Evolutionary conservation across 129 eudicot genomes (phyloP).

Genomic region (Pittosporum tobira): DNA sequence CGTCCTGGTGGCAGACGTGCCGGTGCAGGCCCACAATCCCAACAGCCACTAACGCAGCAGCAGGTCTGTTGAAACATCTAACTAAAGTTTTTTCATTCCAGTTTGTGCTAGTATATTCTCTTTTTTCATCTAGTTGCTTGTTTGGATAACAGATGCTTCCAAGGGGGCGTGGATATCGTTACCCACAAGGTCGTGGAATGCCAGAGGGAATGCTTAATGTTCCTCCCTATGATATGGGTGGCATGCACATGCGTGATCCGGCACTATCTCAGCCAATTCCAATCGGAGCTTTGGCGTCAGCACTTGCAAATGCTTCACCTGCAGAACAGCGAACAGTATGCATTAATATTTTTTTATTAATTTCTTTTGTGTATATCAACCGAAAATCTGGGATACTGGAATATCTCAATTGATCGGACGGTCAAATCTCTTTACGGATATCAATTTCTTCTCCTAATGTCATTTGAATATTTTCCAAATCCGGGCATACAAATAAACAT

Average conservation of each 20-base stretch:
- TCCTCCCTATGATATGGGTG: too few species aligned
- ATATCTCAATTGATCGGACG: too few species aligned
- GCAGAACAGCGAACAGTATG: constrained; percentile 67
- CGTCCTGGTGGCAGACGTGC: constrained; percentile 78
- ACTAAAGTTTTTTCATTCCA: background rate
- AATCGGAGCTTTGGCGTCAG: constrained; percentile 75
- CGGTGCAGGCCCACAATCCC: constrained; percentile 52
- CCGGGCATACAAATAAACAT: background rate
- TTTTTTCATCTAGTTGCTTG: background rate
- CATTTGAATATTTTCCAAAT: too few species aligned
- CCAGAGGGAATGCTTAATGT: constrained; percentile 45
- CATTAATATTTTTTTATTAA: background rate
- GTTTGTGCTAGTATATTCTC: background rate
- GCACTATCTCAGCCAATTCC: constrained; percentile 63
- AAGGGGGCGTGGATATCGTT: constrained; percentile 72
- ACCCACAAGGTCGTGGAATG: constrained; percentile 61
- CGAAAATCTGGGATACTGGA: background rate
- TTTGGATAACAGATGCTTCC: constrained; percentile 60
- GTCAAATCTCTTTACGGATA: too few species aligned
- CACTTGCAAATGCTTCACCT: constrained; percentile 84
- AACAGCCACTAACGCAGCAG: constrained; percentile 64
- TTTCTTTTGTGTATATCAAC: background rate
- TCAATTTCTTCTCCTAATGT: too few species aligned
- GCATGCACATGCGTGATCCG: constrained; percentile 52
- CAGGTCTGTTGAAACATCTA: constrained; percentile 41